Conservation (phyloP, 2,329 filamentous ascomycete genomes). For the Cladophialophora chaetospira region DNA sequence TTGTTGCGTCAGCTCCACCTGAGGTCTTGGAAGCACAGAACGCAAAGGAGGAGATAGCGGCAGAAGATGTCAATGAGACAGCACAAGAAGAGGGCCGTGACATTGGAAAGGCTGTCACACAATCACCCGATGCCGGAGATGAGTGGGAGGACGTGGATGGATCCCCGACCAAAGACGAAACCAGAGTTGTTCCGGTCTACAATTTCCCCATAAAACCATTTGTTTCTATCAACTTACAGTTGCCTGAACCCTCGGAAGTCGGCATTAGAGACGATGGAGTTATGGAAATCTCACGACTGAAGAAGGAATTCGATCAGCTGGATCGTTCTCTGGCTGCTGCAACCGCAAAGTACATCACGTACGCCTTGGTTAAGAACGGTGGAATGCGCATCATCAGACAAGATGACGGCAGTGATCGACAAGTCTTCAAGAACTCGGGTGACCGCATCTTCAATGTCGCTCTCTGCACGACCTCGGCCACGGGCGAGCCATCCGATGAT, state of each 20-base stretch:
- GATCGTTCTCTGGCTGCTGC: slow-evolving; percentile 91
- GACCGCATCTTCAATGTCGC: slow-evolving; percentile 95
- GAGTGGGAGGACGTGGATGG: slow-evolving; percentile 85
- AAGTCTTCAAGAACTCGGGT: slow-evolving; percentile 85
- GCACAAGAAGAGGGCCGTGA: background rate
- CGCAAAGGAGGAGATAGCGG: background rate
- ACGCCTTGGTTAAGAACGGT: slow-evolving; percentile 89
- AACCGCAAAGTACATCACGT: slow-evolving; percentile 87
- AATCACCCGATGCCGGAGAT: slow-evolving; percentile 62
- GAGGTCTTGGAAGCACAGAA: background rate
- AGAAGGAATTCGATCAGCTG: slow-evolving; percentile 97
- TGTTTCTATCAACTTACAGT: slow-evolving; percentile 77
- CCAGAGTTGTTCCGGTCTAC: slow-evolving; percentile 72
- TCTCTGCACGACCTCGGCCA: slow-evolving; percentile 68
- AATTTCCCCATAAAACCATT: slow-evolving; percentile 98
- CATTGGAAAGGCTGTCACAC: slow-evolving; percentile 2
- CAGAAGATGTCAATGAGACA: background rate
- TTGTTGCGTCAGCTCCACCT: background rate
- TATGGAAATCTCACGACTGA: slow-evolving; percentile 89
- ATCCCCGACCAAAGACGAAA: slow-evolving; percentile 62
- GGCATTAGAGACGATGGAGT: slow-evolving; percentile 76
- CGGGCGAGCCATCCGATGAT: slow-evolving; percentile 58
- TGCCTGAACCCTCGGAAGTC: slow-evolving; percentile 58
- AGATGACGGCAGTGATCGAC: slow-evolving; percentile 86
- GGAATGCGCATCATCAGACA: slow-evolving; percentile 92